Evolutionary conservation across 345 rosid species (phyloP).

Genomic region (Camelina laxa): DNA sequence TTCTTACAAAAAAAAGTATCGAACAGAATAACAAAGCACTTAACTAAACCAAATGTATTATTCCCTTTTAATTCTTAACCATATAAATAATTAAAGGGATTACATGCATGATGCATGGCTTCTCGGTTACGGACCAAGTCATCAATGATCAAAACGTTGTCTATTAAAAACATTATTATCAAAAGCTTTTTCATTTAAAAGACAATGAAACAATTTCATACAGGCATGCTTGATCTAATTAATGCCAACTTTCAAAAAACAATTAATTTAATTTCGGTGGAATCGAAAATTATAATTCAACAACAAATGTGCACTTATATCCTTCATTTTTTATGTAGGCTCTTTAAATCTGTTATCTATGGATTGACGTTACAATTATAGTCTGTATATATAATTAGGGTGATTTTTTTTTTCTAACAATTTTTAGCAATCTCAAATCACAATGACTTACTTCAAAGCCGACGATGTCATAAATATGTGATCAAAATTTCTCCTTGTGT

Average conservation of each 20-base stretch:
- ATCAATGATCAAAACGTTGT: slow-evolving; percentile 17
- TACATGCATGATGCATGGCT: slow-evolving; percentile 47
- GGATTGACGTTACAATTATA: no score
- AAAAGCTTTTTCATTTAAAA: slow-evolving; percentile 28
- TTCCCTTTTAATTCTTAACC: not conserved
- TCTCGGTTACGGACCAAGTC: slow-evolving; percentile 38
- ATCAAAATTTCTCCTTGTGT: not conserved
- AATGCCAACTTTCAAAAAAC: slow-evolving; percentile 38
- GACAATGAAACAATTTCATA: slow-evolving; percentile 28
- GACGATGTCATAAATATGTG: not conserved
- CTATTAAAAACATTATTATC: slow-evolving; percentile 38
- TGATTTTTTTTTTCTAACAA: not conserved
- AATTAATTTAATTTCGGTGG: slow-evolving; percentile 17
- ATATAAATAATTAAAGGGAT: slow-evolving; percentile 13
- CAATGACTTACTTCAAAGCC: not conserved
- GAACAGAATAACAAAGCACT: not conserved
- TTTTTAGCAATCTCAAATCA: slow-evolving; percentile 3
- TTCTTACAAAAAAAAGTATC: not conserved
- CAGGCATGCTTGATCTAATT: slow-evolving; percentile 45
- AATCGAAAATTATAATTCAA: not conserved
- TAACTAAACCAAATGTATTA: not conserved
- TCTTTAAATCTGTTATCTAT: not conserved
- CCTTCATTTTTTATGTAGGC: not conserved
- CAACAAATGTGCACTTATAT: slow-evolving; percentile 8
- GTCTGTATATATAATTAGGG: no score